Conservation (phyloP, 108 stramenopile species). For the Mediolabrus comicus region DNA sequence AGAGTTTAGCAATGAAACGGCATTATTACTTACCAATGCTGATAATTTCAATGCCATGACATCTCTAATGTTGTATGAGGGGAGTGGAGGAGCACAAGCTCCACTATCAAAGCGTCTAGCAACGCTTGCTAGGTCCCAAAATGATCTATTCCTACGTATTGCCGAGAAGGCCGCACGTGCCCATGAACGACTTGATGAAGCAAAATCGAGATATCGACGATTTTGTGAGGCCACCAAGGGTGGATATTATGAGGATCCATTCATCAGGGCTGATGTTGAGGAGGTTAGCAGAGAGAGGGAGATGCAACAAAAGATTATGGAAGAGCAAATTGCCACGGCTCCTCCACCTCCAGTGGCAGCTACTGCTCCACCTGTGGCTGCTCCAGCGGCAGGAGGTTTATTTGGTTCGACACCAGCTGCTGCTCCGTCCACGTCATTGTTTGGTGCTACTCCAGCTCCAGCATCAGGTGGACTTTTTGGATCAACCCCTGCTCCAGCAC, state of each 20-base stretch:
- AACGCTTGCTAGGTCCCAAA: conserved; percentile 46
- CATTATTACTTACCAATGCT: conserved; percentile 19
- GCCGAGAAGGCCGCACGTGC: conserved; percentile 45
- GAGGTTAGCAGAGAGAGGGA: conserved; percentile 54
- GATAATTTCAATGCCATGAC: conserved; percentile 16
- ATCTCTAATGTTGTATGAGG: conserved; percentile 23
- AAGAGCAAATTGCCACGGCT: conserved; percentile 42
- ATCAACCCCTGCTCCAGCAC: conserved; percentile 43
- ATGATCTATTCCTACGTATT: conserved; percentile 53
- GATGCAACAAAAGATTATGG: conserved; percentile 54
- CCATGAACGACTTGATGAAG: conserved; percentile 54
- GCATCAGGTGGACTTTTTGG: conserved; percentile 43
- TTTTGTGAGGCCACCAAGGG: conserved; percentile 40
- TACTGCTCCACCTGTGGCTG: background rate
- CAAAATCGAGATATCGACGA: conserved; percentile 48
- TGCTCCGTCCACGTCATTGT: conserved; percentile 9
- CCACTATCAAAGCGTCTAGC: conserved; percentile 34
- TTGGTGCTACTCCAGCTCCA: conserved; percentile 46
- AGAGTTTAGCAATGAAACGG: background rate
- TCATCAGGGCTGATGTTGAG: conserved; percentile 54
- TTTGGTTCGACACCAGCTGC: conserved; percentile 30
- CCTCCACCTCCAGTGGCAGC: conserved; percentile 12
- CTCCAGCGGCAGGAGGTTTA: conserved; percentile 5
- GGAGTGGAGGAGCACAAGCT: conserved; percentile 7
- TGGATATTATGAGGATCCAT: conserved; percentile 56